phyloP scores from a whole-genome alignment of 768 basidiomycete species.

The Trametopsis cervina region DNA sequence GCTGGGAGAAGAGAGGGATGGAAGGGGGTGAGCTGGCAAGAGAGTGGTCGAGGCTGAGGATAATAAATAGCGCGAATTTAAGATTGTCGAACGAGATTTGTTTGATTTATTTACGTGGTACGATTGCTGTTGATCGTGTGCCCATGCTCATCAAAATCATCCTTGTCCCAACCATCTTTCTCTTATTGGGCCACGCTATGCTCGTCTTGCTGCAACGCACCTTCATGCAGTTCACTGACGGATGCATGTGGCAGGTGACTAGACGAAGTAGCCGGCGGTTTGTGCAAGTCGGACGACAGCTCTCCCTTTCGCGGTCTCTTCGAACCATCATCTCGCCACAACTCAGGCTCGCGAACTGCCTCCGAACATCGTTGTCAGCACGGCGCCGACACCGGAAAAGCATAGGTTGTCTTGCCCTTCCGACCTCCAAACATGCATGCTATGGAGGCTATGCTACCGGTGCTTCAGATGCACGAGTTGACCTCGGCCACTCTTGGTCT shows the following conservation, averaged over 20 bases:
- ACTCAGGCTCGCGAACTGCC: not conserved
- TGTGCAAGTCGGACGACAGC: not conserved
- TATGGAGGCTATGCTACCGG: too few relatives aligned
- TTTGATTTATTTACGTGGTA: not conserved
- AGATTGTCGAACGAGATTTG: not conserved
- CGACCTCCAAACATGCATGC: not conserved
- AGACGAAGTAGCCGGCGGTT: too few relatives aligned
- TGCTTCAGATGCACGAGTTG: too few relatives aligned
- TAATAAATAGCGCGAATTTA: not conserved
- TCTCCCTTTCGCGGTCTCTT: not conserved
- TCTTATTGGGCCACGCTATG: not conserved
- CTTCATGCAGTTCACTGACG: too few relatives aligned
- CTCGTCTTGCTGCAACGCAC: too few relatives aligned
- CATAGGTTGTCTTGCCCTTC: constrained; percentile 4
- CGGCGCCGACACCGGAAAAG: constrained; percentile 11
- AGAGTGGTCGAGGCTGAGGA: not conserved
- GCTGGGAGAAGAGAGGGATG: not conserved
- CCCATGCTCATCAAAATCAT: too few relatives aligned
- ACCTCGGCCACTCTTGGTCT: too few relatives aligned
- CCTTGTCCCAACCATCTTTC: not conserved
- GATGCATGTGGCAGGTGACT: too few relatives aligned
- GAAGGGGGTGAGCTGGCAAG: not conserved
- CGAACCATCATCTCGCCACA: not conserved
- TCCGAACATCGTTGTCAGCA: too few relatives aligned
- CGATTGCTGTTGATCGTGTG: not conserved